Percentiles rank a stretch among this genome's conserved stretches.
These are phyloP conservation scores for Lasiosphaeria hispida DNA, from an alignment of 495 filamentous ascomycete species.

Conservation along the genomic window DNA sequence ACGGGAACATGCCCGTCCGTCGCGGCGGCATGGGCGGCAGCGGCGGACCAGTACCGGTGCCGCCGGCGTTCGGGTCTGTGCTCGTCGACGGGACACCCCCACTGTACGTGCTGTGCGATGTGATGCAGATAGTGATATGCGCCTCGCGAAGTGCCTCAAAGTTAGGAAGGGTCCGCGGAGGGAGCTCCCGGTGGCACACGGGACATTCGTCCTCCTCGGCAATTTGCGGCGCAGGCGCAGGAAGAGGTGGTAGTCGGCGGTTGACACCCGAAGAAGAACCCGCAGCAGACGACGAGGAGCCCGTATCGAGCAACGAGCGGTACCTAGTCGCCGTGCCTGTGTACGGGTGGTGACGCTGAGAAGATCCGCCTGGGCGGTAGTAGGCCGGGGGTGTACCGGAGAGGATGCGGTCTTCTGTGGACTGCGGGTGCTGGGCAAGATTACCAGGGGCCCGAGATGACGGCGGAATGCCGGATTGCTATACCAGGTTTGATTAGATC, in stretches of 20 bases:
- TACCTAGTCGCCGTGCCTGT: slow-evolving; percentile 19
- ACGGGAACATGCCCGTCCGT: slow-evolving; percentile 55
- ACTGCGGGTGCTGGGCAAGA: slow-evolving; percentile 14
- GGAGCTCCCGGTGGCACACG: slow-evolving; percentile 76
- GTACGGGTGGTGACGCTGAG: slow-evolving; percentile 23
- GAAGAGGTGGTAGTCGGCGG: slow-evolving; percentile 25
- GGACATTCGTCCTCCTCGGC: slow-evolving; percentile 89
- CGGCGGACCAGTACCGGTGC: slow-evolving; percentile 14
- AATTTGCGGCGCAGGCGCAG: slow-evolving; percentile 40
- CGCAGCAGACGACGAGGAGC: slow-evolving; percentile 13
- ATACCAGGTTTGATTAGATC: not conserved
- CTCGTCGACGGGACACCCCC: slow-evolving; percentile 16
- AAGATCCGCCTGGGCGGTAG: slow-evolving; percentile 31
- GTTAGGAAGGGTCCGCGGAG: slow-evolving; percentile 57
- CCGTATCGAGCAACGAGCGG: slow-evolving; percentile 27
- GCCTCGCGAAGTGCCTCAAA: slow-evolving; percentile 64
- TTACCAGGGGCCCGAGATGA: slow-evolving; percentile 18
- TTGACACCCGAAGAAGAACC: not conserved
- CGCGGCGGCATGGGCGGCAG: slow-evolving; percentile 33
- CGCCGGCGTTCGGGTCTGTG: not conserved
- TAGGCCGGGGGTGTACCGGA: slow-evolving; percentile 38
- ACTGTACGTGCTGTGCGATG: slow-evolving; percentile 43
- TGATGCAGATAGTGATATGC: slow-evolving; percentile 78
- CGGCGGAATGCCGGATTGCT: slow-evolving; percentile 20
- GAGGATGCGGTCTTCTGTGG: slow-evolving; percentile 33